These are phyloP conservation scores for Citrus reticulata DNA, from an alignment of 345 rosid species.

Conservation along the genomic window DNA sequence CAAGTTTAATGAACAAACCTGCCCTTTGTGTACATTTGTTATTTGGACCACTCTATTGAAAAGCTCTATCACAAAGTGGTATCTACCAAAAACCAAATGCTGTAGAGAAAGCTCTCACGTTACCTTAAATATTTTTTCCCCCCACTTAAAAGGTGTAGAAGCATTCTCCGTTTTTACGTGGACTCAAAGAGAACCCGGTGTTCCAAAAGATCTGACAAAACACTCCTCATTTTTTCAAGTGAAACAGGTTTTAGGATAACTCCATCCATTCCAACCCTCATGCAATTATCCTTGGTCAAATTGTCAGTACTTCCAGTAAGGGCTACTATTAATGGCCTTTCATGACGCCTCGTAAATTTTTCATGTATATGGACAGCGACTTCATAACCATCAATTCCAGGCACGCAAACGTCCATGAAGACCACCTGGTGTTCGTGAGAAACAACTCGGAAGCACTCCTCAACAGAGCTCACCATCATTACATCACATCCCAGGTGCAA, in stretches of 20 bases:
- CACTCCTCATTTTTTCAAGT: constrained; percentile 77
- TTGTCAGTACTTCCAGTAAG: constrained; percentile 73
- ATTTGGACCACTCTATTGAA: background rate
- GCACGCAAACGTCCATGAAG: constrained; percentile 65
- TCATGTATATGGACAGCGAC: constrained; percentile 55
- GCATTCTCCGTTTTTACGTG: constrained; percentile 28
- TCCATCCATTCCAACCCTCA: constrained; percentile 82
- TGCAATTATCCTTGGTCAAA: constrained; percentile 70
- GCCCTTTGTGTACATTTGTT: background rate
- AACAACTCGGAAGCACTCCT: constrained; percentile 63
- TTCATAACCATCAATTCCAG: constrained; percentile 59
- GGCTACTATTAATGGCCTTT: constrained; percentile 81
- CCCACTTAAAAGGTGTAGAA: background rate
- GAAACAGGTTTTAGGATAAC: constrained; percentile 73
- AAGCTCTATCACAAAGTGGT: background rate
- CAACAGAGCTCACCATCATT: constrained; percentile 58
- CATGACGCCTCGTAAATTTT: constrained; percentile 61
- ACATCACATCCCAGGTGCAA: constrained; percentile 91
- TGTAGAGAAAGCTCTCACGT: background rate
- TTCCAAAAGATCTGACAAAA: constrained; percentile 69
- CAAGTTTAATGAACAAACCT: background rate
- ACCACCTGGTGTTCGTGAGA: constrained; percentile 79
- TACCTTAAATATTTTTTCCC: background rate
- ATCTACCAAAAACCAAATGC: background rate
- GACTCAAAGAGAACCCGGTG: constrained; percentile 54